These are phyloP conservation scores for Bolboschoenus planiculmis DNA, from an alignment of 176 grass and related monocot species.

Conservation along the genomic window DNA sequence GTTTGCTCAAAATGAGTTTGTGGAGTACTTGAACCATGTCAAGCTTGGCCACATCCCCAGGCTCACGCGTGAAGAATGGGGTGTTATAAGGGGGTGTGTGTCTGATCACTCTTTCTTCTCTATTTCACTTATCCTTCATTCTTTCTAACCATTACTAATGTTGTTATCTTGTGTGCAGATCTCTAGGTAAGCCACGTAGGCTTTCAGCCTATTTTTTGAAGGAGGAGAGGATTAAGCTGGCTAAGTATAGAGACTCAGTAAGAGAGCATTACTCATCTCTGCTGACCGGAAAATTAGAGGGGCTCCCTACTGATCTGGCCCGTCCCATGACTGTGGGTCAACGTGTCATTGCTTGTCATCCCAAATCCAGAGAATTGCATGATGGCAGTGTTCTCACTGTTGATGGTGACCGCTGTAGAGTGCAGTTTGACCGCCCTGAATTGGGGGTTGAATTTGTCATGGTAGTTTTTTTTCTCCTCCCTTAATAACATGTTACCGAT, in stretches of 20 bases:
- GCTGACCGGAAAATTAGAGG: constrained; percentile 69
- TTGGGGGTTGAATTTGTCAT: constrained; percentile 77
- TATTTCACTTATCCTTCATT: constrained; percentile 17
- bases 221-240: constrained; percentile 86
- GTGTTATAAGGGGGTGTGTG: constrained; percentile 78
- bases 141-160: constrained; percentile 22
- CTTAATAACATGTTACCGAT: not conserved
- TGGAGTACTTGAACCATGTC: constrained; percentile 97
- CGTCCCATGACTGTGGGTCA: constrained; percentile 81
- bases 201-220: constrained; percentile 76
- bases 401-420: constrained; percentile 47
- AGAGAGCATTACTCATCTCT: constrained; percentile 84
- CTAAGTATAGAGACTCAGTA: constrained; percentile 81
- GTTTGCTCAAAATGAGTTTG: constrained; percentile 95
- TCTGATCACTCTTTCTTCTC: constrained; percentile 23
- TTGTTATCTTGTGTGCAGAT: constrained; percentile 37
- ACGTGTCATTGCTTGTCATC: constrained; percentile 81
- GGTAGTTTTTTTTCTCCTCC: constrained; percentile 42
- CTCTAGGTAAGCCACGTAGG: constrained; percentile 95
- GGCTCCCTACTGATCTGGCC: constrained; percentile 82
- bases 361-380: constrained; percentile 92
- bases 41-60: constrained; percentile 83
- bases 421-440: constrained; percentile 88
- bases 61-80: constrained; percentile 85
- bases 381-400: constrained; percentile 84